Conservation (phyloP, 2,329 filamentous ascomycete genomes). For the Rhynchosporium secalis region DNA sequence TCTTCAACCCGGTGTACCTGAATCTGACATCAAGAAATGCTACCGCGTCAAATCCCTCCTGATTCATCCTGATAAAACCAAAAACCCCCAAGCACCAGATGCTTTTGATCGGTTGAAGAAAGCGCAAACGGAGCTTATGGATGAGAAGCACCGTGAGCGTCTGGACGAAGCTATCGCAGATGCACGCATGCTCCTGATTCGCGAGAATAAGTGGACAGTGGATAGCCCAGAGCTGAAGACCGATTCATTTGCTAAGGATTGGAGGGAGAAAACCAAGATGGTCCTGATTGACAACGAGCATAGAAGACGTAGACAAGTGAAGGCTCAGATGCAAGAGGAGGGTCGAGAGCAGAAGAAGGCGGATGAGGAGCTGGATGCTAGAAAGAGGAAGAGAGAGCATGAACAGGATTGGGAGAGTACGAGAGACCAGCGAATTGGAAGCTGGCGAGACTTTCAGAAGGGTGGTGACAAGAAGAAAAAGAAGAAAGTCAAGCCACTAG, state of each 20-base stretch:
- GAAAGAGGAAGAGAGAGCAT: constrained; percentile 86
- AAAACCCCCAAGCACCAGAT: constrained; percentile 85
- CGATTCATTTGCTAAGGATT: constrained; percentile 77
- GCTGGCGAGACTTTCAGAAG: constrained; percentile 92
- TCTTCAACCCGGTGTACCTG: constrained; percentile 90
- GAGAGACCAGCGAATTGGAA: constrained; percentile 85
- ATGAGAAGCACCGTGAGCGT: constrained; percentile 84
- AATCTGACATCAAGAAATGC: constrained; percentile 90
- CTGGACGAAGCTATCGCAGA: constrained; percentile 96
- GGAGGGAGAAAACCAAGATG: constrained; percentile 85
- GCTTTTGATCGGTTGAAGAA: constrained; percentile 97
- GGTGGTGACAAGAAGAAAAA: constrained; percentile 65
- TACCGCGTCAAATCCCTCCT: constrained; percentile 99
- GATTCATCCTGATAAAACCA: constrained; percentile 97
- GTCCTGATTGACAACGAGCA: constrained; percentile 94
- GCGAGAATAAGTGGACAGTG: constrained; percentile 89
- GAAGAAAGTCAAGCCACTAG: constrained; percentile 50
- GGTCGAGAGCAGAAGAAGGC: constrained; percentile 82
- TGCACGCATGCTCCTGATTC: constrained; percentile 90
- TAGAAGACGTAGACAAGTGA: constrained; percentile 77
- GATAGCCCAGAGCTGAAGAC: constrained; percentile 87
- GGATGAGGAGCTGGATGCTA: constrained; percentile 79
- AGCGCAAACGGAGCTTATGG: constrained; percentile 85
- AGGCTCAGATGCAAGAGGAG: constrained; percentile 95
- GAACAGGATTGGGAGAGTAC: constrained; percentile 95